phyloP scores from a whole-genome alignment of 805 yeast genomes.

The Wickerhamiella galacta region DNA sequence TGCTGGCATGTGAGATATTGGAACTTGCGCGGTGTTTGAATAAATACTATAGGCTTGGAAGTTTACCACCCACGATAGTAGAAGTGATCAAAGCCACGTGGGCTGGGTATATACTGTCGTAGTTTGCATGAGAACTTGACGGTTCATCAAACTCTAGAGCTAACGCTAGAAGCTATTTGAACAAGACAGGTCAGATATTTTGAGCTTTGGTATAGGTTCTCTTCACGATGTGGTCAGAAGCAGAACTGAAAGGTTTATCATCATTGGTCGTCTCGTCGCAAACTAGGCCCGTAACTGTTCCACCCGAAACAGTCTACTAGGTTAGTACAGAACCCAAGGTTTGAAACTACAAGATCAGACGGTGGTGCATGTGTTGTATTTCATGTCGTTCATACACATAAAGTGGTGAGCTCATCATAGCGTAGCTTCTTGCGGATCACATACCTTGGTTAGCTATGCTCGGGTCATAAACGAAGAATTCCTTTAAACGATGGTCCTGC shows the following conservation, averaged over 20 bases:
- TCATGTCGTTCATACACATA: conserved; percentile 4
- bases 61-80: too few species aligned
- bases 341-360: conserved; percentile 11
- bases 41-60: too few species aligned
- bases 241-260: conserved; percentile 19
- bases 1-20: too few species aligned
- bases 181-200: background rate
- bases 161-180: too few species aligned
- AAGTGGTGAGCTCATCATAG: conserved; percentile 3
- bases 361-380: conserved; percentile 18
- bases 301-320: conserved; percentile 3
- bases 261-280: conserved; percentile 8
- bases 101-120: too few species aligned
- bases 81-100: too few species aligned
- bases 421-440: background rate
- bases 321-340: conserved; percentile 1
- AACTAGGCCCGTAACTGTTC: conserved; percentile 1
- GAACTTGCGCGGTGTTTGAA: too few species aligned
- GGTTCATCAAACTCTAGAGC: too few species aligned
- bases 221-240: conserved; percentile 19
- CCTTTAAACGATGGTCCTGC: conserved; percentile 18
- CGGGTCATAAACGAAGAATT: conserved; percentile 20
- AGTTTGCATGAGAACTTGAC: too few species aligned
- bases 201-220: conserved; percentile 14
- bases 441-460: background rate